phyloP scores from a whole-genome alignment of 192 early-diverging fungal genomes.

The Podila clonocystis region DNA sequence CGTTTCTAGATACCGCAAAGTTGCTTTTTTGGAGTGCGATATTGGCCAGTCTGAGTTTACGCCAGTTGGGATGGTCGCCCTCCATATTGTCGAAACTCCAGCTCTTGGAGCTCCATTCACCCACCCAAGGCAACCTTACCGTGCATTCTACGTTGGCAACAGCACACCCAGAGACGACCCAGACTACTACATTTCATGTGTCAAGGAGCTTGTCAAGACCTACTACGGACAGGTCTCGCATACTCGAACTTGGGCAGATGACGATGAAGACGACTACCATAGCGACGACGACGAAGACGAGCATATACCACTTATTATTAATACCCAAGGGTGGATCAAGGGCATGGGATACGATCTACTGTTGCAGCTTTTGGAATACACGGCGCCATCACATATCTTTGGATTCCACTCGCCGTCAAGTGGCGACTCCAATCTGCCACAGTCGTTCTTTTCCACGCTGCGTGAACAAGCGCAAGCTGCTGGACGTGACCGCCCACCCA shows the following conservation, averaged over 20 bases:
- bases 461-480: constrained; percentile 30
- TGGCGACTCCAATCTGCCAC: constrained; percentile 52
- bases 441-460: constrained; percentile 56
- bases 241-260: constrained; percentile 24
- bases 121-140: constrained; percentile 69
- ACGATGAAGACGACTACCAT: constrained; percentile 23
- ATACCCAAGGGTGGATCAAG: constrained; percentile 95
- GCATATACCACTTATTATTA: constrained; percentile 87
- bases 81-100: constrained; percentile 77
- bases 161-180: constrained; percentile 82
- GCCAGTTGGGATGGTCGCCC: constrained; percentile 79
- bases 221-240: constrained; percentile 63
- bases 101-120: constrained; percentile 89
- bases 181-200: constrained; percentile 78
- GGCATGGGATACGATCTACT: constrained; percentile 90
- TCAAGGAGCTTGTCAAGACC: constrained; percentile 67
- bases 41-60: constrained; percentile 93
- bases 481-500: constrained; percentile 6
- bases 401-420: constrained; percentile 57
- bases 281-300: constrained; percentile 46
- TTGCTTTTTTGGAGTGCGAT: constrained; percentile 93
- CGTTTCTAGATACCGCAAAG: constrained; percentile 63
- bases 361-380: constrained; percentile 66
- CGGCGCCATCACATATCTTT: constrained; percentile 76
- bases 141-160: constrained; percentile 80